Evolutionary conservation across 768 basidiomycete species (phyloP), one percentile per base, ranked within the genome.

Genomic region (Termitomyces sp.): DNA sequence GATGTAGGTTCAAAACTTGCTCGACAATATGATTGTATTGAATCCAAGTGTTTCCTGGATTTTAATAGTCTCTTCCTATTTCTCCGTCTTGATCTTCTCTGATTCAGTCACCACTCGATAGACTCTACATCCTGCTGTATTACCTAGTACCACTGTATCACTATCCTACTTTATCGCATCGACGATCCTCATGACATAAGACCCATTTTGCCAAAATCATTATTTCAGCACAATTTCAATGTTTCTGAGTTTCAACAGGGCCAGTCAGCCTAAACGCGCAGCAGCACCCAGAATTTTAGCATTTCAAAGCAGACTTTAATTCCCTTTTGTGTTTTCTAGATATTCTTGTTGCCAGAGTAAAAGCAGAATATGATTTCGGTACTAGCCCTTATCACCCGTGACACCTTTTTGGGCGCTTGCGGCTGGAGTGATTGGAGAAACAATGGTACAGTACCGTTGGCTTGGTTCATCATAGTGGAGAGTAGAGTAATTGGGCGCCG

Each of bases 1-100:
- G 61, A 71, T 65, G 74, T 78, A 65, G 56, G 68, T 51, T 33
- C 24, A 13, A 43, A 52, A 22, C n/a, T 3, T 20, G 14, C 22
- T 56, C 55, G 20, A 57, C 18, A 35, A 16, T 32, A 14, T 57
- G 33, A 46, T 38, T 18, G 20, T 36, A 33, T 35, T 38, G 7
- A 36, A n/a, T 30, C 40, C 10, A 5, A 14, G 26, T 20, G 33
- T 20, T 33, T 14, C 44, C 46, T 0, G 5, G 5, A 9, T 18
- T 18, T 7, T 9, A 38, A 35, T 18, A 26, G 24, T 18, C 24
- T 22, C 7, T 51, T 54, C 24, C 44, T 22, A 2, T 24, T 16
- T 46, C n/a, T 55, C 18, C 20, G 40, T 35, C 16, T 22, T 45
- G 41, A 33, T 55, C 18, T 33, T 22, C 2, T 16, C 5, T 28